phyloP scores from a whole-genome alignment of 2,329 filamentous ascomycete species.

The Sporothrix variecibatus region DNA sequence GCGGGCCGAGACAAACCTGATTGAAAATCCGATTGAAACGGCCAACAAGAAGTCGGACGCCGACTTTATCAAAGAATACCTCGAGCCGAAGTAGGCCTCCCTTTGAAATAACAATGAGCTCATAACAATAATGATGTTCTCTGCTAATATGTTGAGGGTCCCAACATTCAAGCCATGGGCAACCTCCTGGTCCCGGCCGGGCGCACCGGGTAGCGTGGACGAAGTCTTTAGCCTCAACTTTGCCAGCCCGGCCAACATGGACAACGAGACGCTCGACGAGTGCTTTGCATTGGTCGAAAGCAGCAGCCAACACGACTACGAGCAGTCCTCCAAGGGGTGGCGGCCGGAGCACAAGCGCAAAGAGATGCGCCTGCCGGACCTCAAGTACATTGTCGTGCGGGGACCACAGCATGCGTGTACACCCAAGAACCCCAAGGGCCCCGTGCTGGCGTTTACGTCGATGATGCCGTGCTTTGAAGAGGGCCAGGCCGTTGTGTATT shows the following conservation, averaged over 20 bases:
- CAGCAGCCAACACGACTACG: conserved; percentile 67
- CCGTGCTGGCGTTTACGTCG: conserved; percentile 53
- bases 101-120: background rate
- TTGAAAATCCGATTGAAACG: conserved; percentile 52
- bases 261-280: conserved; percentile 48
- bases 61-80: conserved; percentile 51
- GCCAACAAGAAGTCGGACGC: conserved; percentile 52
- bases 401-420: background rate
- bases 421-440: background rate
- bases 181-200: conserved; percentile 54
- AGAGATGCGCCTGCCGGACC: conserved; percentile 68
- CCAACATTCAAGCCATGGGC: conserved; percentile 33
- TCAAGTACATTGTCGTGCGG: conserved; percentile 68
- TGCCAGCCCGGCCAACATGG: conserved; percentile 43
- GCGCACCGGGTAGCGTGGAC: conserved; percentile 34
- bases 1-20: conserved; percentile 37
- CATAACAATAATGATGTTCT: background rate
- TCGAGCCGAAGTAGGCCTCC: conserved; percentile 48
- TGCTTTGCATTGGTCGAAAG: conserved; percentile 61
- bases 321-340: conserved; percentile 64
- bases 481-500: conserved; percentile 67
- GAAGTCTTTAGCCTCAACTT: conserved; percentile 49
- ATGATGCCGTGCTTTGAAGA: conserved; percentile 73
- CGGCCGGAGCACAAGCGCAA: conserved; percentile 58
- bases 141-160: conserved; percentile 11